A percentile compares a stretch with the other conserved stretches of the same genome.
Evolutionary conservation across 2,329 filamentous ascomycete genomes (phyloP).

Genomic region (Dactylonectria estremocensis): DNA sequence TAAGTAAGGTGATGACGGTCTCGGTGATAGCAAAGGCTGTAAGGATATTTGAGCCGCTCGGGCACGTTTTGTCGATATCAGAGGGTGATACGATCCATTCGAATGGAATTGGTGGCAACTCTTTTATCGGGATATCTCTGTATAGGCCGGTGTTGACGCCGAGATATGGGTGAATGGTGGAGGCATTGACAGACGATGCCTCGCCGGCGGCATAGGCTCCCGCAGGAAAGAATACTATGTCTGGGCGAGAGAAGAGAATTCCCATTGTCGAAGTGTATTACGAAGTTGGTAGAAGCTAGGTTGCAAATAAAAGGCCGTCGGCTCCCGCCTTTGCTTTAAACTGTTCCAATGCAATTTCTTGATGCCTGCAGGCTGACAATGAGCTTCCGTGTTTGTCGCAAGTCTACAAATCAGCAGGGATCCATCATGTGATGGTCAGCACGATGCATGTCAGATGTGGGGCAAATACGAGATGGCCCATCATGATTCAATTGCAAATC

Average conservation of each 20-base stretch:
- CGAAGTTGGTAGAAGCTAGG: background rate
- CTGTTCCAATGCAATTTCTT: background rate
- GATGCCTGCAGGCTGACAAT: background rate
- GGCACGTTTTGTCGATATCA: slow-evolving; percentile 32
- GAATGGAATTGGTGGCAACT: slow-evolving; percentile 41
- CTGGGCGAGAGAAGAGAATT: slow-evolving; percentile 36
- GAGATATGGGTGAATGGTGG: slow-evolving; percentile 38
- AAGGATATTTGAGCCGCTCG: slow-evolving; percentile 29
- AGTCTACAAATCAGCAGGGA: slow-evolving; percentile 8
- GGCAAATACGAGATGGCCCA: background rate
- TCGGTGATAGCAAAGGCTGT: slow-evolving; percentile 42
- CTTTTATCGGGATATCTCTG: slow-evolving; percentile 4
- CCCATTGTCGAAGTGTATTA: slow-evolving; percentile 23
- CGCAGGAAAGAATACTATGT: slow-evolving; percentile 20
- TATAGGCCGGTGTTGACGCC: slow-evolving; percentile 42
- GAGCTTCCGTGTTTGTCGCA: background rate
- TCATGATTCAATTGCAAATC: background rate
- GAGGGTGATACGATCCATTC: slow-evolving; percentile 45
- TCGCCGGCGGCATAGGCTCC: slow-evolving; percentile 26
- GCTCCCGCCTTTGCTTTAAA: background rate
- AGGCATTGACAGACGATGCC: slow-evolving; percentile 26
- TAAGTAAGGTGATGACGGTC: slow-evolving; percentile 33
- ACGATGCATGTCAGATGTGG: slow-evolving; percentile 14
- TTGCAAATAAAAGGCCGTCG: background rate
- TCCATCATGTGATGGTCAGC: background rate